Evolutionary conservation across 1,284 basidiomycete species (phyloP), one percentile per base, ranked within the genome.

Genomic region (Irpex sp.): DNA sequence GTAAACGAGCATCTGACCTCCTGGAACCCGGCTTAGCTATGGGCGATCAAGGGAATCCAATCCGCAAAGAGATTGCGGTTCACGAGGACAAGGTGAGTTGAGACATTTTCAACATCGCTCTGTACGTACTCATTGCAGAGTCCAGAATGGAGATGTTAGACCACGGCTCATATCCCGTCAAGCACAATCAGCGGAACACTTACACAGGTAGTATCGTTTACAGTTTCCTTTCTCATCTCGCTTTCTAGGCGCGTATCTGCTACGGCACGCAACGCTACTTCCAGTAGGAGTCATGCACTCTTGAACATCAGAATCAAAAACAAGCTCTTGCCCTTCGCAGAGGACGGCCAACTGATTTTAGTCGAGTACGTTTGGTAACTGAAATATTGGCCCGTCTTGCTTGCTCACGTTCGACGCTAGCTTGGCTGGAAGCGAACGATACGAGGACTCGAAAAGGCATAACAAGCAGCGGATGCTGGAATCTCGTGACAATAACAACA

Each of bases 401-500:
- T 26, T 26, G 26, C 26, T 26, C 26, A 26, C 49, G n/a, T 13
- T 50, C 9, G 11, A 6, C 31, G 31, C 26, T 47, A 76, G 75
- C 64, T 63, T 76, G n/a, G 75, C 74, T 5, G 75, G 75, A 19
- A 74, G 72, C 49, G 75, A 76, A 63, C 68, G 75, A 4, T 71
- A 76, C 60, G 75, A 76, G 57, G 75, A 76, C 63, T 74, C 72
- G 13, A 75, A 75, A 63, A 67, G 66, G 11, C 75, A 76, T 62
- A 69, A 72, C 58, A 75, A 74, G 58, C 70, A 72, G 63, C 73
- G 72, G 58, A 75, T 75, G 73, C 68, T 70, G 6, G 72, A 77
- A 61, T 69, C 72, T 19, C 61, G 71, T 5, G 75, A 76, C 62
- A 76, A 76, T 66, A 76, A 76, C 66, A 76, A 75, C 62, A 73